Percentiles rank a stretch among this genome's conserved stretches.
Conservation (phyloP, 2,329 filamentous ascomycete genomes). For the Nothopassalora personata region DNA sequence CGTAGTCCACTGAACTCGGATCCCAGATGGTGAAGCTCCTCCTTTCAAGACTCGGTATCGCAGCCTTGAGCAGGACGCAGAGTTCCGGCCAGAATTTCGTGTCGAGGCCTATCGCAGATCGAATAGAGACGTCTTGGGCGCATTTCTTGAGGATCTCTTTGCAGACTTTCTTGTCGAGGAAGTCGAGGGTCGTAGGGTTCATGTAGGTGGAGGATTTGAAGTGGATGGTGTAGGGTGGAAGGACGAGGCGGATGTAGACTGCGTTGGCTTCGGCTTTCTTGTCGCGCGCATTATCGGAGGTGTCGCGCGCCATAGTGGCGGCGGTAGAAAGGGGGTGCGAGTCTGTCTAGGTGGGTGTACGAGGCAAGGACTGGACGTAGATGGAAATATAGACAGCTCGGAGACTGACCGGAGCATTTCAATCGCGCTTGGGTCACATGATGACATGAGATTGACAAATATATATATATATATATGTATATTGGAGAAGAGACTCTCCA, state of each 20-base stretch:
- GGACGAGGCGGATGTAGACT: conserved; percentile 42
- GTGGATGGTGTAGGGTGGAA: conserved; percentile 50
- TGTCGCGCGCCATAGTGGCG: conserved; percentile 6
- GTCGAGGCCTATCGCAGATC: conserved; percentile 53
- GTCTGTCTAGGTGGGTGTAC: neutral
- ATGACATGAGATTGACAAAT: neutral
- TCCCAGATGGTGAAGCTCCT: conserved; percentile 59
- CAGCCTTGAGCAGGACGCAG: conserved; percentile 52
- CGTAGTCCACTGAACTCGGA: conserved; percentile 51
- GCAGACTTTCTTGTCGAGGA: conserved; percentile 50
- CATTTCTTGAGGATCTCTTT: conserved; percentile 57
- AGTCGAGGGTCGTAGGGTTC: conserved; percentile 53
- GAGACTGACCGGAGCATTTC: neutral
- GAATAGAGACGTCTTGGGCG: conserved; percentile 48
- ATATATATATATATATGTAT: neutral
- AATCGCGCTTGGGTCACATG: neutral
- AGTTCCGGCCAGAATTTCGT: conserved; percentile 56
- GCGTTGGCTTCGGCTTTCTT: conserved; percentile 32
- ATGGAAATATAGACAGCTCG: neutral
- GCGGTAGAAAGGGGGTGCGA: neutral
- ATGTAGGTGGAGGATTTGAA: conserved; percentile 58
- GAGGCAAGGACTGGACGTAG: neutral
- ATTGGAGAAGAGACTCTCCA: neutral
- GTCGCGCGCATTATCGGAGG: neutral
- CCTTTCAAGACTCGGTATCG: conserved; percentile 56